Conservation (phyloP, 768 basidiomycete species). For the Saitozyma sp. region DNA sequence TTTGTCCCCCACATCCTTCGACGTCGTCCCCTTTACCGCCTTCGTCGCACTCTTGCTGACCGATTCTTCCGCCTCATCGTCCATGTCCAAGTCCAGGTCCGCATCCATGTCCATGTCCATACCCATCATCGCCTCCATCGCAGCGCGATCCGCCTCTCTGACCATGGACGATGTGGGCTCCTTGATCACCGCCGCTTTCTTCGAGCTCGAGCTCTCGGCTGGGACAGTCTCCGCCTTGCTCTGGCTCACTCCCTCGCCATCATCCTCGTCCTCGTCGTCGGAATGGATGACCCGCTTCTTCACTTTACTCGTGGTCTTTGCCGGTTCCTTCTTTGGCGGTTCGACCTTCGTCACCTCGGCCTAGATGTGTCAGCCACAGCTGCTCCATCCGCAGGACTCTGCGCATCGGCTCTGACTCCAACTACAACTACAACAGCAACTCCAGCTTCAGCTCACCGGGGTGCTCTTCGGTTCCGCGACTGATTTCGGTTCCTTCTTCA, state of each 20-base stretch:
- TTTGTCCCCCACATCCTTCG: slow-evolving; percentile 1
- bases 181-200: slow-evolving; percentile 8
- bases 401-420: no score
- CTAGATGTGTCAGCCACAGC: not conserved
- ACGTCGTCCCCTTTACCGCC: slow-evolving; percentile 6
- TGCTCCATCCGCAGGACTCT: no score
- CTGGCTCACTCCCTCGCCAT: not conserved
- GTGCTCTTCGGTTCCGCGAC: not conserved
- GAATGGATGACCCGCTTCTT: slow-evolving; percentile 11
- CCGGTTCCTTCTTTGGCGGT: not conserved
- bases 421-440: not conserved
- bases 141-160: slow-evolving; percentile 32
- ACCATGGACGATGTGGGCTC: slow-evolving; percentile 32
- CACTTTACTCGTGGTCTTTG: slow-evolving; percentile 1
- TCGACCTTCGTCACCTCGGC: not conserved
- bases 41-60: slow-evolving; percentile 3
- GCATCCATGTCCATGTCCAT: slow-evolving; percentile 36
- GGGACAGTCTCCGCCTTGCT: not conserved
- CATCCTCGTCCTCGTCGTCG: slow-evolving; percentile 10
- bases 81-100: slow-evolving; percentile 16
- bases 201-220: not conserved
- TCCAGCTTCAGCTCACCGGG: slow-evolving; percentile 11
- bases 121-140: slow-evolving; percentile 49
- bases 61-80: not conserved
- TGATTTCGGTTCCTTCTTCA: slow-evolving; percentile 12